Evolutionary conservation across 176 grass and related monocot species (phyloP), one percentile per base, ranked within the genome.

Genomic region (Areca catechu): DNA sequence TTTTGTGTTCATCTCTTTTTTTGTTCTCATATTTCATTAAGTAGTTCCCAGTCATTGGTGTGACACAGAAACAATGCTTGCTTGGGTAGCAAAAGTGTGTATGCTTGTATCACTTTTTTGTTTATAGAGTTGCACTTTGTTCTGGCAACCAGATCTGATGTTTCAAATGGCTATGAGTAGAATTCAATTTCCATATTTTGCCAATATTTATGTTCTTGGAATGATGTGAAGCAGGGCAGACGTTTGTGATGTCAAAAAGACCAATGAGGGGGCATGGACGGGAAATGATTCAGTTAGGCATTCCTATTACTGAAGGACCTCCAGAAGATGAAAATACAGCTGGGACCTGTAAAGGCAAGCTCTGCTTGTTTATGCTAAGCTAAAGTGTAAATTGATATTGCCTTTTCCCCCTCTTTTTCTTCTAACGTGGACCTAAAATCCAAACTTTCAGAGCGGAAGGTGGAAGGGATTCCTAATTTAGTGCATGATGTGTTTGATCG

Each of bases 211-310:
- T 43, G 34, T 14, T 43, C 34, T 43, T 43, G 34, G 34, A 67
- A 34, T 54, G 15, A 37, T 30, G 76, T 71, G 61, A 71, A 76
- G 76, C 78, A 80, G 84, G 93, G 15, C 86, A 80, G 66, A 98
- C 84, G 28, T 65, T 98, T 70, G 78, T 89, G 55, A 37, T 77
- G 54, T 74, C 79, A 71, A 92, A 78, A 81, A 88, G 84, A 72
- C 93, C 93, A 80, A 67, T 47, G 60, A 92, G 77, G 72, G 93
- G 93, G 50, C 93, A 92, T 75, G 93, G 93, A 67, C 80, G 93
- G 72, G 87, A 83, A 80, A 53, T 92, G 74, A 87, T 98, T 78
- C 93, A 98, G 78, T 69, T 98, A 19, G 93, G 93, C 3, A 43
- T 80, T 72, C 78, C 78, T 58, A 59, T 92, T 50, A 73, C 64